Evolutionary conservation across 441 rosid species (phyloP).

Genomic region (Isatis lusitanica): DNA sequence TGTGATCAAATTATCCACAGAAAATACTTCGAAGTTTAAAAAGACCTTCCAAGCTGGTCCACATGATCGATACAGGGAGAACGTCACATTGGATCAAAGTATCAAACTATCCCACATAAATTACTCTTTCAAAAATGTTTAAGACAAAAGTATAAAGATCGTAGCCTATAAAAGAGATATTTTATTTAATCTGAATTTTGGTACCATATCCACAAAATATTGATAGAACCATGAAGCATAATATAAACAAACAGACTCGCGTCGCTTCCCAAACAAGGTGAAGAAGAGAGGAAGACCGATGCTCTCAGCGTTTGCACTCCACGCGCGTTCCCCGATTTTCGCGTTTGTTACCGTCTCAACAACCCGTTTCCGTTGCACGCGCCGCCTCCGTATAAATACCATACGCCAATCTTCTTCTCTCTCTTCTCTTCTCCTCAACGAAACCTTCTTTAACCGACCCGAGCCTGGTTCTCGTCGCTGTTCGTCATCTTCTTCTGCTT

Average conservation of each 20-base stretch:
- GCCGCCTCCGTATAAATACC: conserved; percentile 31
- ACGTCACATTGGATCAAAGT: too few species aligned
- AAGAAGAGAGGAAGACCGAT: conserved; percentile 10
- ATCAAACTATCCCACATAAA: too few species aligned
- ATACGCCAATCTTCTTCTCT: background rate
- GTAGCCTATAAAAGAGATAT: too few species aligned
- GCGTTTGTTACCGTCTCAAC: conserved; percentile 29
- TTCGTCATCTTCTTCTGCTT: conserved; percentile 11
- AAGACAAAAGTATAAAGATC: too few species aligned
- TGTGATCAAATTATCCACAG: too few species aligned
- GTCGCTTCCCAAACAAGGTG: background rate
- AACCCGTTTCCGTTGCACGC: conserved; percentile 10
- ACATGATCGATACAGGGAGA: too few species aligned
- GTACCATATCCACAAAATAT: conserved; percentile 24
- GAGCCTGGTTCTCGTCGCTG: background rate
- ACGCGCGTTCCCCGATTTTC: conserved; percentile 27
- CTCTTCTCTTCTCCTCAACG: background rate
- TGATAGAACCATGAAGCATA: conserved; percentile 18
- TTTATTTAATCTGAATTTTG: background rate
- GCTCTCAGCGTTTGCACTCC: conserved; percentile 24
- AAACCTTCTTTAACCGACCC: conserved; percentile 4
- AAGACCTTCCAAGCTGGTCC: too few species aligned
- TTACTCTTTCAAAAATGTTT: too few species aligned
- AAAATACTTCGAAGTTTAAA: too few species aligned
- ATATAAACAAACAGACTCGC: background rate